Conservation (phyloP, 2,329 filamentous ascomycete species). For the Hymenoscyphus linearis region DNA sequence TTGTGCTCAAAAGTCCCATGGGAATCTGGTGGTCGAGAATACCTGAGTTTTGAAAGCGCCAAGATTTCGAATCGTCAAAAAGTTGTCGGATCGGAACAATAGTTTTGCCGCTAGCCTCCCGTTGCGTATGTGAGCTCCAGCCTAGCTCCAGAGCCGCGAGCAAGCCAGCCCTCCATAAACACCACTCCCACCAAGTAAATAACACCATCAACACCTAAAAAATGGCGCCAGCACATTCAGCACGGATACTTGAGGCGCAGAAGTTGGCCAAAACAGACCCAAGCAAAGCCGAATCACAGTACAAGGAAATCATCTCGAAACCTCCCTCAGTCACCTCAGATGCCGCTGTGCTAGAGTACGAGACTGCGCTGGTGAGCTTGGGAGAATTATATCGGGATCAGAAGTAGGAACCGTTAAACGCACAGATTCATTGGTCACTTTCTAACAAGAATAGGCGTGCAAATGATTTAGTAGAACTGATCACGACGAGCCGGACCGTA, state of each 20-base stretch:
- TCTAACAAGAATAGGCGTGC: constrained; percentile 54
- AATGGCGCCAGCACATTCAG: constrained; percentile 56
- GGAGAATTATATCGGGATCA: constrained; percentile 91
- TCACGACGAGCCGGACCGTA: constrained; percentile 83
- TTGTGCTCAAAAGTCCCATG: constrained; percentile 15
- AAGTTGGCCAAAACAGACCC: constrained; percentile 76
- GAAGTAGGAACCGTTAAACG: constrained; percentile 49
- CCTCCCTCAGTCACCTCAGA: constrained; percentile 79
- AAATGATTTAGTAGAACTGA: constrained; percentile 80
- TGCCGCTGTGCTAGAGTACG: constrained; percentile 83
- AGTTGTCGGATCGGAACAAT: constrained; percentile 16
- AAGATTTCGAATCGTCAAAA: constrained; percentile 13
- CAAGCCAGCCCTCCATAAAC: constrained; percentile 17
- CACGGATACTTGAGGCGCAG: constrained; percentile 81
- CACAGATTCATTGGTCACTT: constrained; percentile 7
- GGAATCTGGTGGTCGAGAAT: background rate
- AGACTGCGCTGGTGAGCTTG: constrained; percentile 79
- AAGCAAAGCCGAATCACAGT: constrained; percentile 77
- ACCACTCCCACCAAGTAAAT: constrained; percentile 11
- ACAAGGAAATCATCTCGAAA: constrained; percentile 83
- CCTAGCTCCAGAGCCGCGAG: constrained; percentile 8
- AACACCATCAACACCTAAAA: constrained; percentile 21
- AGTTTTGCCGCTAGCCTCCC: background rate
- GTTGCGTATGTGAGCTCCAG: constrained; percentile 1
- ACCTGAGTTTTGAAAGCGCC: constrained; percentile 10